Evolutionary conservation across 371 early-diverging fungal genomes (phyloP).

Genomic region (Mucor indicus): DNA sequence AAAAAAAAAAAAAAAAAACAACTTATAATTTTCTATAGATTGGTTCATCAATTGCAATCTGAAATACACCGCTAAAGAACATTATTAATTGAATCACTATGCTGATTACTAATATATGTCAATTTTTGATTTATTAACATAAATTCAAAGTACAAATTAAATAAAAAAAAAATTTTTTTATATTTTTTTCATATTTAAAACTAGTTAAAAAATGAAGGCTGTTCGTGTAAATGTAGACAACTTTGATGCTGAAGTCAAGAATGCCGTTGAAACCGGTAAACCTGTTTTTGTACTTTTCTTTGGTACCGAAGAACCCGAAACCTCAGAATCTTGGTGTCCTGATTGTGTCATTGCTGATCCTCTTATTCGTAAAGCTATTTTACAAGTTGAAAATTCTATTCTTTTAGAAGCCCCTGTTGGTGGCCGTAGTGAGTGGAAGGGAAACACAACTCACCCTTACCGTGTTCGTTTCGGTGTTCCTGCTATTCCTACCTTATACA

Average conservation of each 20-base stretch:
- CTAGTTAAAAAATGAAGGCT: slow-evolving; percentile 20
- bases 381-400: slow-evolving; percentile 35
- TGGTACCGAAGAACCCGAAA: slow-evolving; percentile 38
- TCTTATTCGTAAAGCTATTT: slow-evolving; percentile 41
- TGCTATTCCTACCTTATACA: slow-evolving; percentile 57
- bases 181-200: too few species aligned
- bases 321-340: slow-evolving; percentile 61
- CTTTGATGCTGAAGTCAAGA: slow-evolving; percentile 33
- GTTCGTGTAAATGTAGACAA: slow-evolving; percentile 22
- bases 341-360: slow-evolving; percentile 60
- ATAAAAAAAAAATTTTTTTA: too few species aligned
- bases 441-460: slow-evolving; percentile 42
- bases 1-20: not conserved
- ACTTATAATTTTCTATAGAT: slow-evolving; percentile 12
- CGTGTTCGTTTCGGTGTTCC: slow-evolving; percentile 44
- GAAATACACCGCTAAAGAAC: slow-evolving; percentile 22
- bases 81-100: too few species aligned
- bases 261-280: slow-evolving; percentile 24
- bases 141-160: too few species aligned
- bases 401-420: slow-evolving; percentile 56
- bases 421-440: slow-evolving; percentile 54
- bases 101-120: too few species aligned
- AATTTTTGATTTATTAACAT: too few species aligned
- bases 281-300: slow-evolving; percentile 46
- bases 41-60: slow-evolving; percentile 34